These are phyloP conservation scores for Escallonia rubra DNA, from an alignment of 129 eudicot genomes.

Conservation along the genomic window DNA sequence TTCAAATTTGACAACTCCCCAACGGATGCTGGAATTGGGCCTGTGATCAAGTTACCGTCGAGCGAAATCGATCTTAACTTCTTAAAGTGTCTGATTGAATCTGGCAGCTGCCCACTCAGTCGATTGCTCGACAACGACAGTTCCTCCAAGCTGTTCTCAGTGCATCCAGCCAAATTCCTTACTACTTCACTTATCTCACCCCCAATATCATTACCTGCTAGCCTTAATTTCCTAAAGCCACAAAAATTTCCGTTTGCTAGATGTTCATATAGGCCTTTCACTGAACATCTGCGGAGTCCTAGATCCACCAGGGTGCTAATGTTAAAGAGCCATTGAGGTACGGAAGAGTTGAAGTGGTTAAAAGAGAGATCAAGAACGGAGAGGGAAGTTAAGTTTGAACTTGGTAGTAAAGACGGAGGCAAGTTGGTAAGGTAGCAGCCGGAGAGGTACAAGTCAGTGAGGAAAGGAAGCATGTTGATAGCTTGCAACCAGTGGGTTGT, in stretches of 20 bases:
- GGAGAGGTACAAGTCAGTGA: conserved; percentile 8
- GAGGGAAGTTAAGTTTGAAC: conserved; percentile 21
- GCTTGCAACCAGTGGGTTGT: conserved; percentile 3
- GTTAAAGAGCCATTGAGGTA: conserved; percentile 13
- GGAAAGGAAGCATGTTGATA: conserved; percentile 25
- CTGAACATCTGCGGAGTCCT: conserved; percentile 1
- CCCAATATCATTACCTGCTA: conserved; percentile 3
- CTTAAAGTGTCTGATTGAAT: too few relatives aligned
- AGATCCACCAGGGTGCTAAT: conserved; percentile 7
- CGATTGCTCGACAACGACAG: too few relatives aligned
- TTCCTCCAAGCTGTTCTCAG: too few relatives aligned
- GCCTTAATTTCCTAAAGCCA: conserved; percentile 7
- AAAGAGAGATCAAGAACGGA: conserved; percentile 20
- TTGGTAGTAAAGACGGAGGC: too few relatives aligned
- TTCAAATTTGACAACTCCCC: conserved; percentile 9
- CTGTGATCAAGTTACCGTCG: too few relatives aligned
- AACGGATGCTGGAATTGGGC: conserved; percentile 16
- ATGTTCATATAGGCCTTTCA: neutral
- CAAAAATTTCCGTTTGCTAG: conserved; percentile 8
- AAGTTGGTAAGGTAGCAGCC: conserved; percentile 13
- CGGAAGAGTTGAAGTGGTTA: conserved; percentile 20
- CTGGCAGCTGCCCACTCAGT: too few relatives aligned
- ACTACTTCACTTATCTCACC: too few relatives aligned
- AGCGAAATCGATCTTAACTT: too few relatives aligned
- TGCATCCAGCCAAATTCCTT: too few relatives aligned